These are phyloP conservation scores for Daldinia sp. DNA, from an alignment of 2,329 filamentous ascomycete genomes.

Conservation along the genomic window DNA sequence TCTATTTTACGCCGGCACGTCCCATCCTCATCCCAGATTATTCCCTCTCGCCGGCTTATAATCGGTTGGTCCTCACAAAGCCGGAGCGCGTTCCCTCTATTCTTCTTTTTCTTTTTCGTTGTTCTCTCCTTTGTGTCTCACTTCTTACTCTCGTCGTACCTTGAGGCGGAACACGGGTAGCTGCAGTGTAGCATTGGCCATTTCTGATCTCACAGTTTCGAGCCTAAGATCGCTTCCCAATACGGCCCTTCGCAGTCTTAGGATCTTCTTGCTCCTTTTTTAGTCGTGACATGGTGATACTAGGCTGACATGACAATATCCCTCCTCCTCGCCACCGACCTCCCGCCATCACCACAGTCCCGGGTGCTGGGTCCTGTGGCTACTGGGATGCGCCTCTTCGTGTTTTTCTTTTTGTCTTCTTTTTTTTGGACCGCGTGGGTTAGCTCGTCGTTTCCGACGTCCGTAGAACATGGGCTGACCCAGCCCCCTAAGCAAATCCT, in stretches of 20 bases:
- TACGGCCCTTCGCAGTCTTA: constrained; percentile 19
- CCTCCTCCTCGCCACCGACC: constrained; percentile 7
- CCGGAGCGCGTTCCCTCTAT: constrained; percentile 5
- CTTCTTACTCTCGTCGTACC: constrained; percentile 20
- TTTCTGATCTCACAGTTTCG: constrained; percentile 27
- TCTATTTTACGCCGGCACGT: constrained; percentile 13
- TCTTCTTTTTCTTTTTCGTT: background rate
- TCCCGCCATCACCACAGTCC: constrained; percentile 1
- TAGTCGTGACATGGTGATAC: no score
- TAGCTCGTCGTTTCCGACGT: background rate
- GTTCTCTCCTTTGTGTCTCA: constrained; percentile 11
- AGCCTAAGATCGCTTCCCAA: constrained; percentile 23
- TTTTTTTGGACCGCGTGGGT: background rate
- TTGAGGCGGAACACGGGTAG: constrained; percentile 24
- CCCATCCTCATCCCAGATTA: constrained; percentile 6
- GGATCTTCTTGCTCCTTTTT: background rate
- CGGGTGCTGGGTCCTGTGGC: constrained; percentile 11
- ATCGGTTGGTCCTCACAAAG: constrained; percentile 2
- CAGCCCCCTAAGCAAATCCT: constrained; percentile 3
- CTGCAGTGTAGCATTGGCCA: constrained; percentile 21
- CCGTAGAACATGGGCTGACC: background rate
- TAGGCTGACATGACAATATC: constrained; percentile 20
- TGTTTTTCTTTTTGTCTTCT: background rate
- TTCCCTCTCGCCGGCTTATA: background rate
- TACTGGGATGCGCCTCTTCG: background rate